Base-by-base conservation (phyloP, 805 yeast species). In the Isabelozyma rhagii region DNA sequence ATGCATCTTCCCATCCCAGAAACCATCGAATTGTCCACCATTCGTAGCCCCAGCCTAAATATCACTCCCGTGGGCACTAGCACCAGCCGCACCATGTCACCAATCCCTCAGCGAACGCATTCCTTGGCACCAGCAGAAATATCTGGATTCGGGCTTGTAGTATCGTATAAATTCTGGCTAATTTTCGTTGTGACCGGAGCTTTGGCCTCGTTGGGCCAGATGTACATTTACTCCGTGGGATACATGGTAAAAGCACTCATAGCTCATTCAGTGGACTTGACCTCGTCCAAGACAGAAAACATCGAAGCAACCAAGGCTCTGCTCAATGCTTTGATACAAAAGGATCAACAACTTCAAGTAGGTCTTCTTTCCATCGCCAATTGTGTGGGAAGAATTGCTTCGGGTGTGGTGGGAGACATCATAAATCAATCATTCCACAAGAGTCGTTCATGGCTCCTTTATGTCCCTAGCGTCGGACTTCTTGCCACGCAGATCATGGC, bases 291-390 rank as follows among this genome's bases (percentile, higher is more conserved):
- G 9, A 44, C 48, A 3, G 38, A 44, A 15, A 51, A 56, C 18
- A 53, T 67, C 5, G 72, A 67, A 8, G 25, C 25, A 4, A 21
- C 25, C 6, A 21, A 21, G 25, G 25, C 25, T 21, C 25, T 21
- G 25, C 25, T 21, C 25, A 21, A 21, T 21, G 60, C 61, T 10
- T 54, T 71, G 44, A 71, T 81, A 31, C 86, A 80, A 58, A 64
- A 66, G 43, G 75, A 81, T 49, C 96, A 88, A 62, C 85, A 86
- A 47, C 66, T 76, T 31, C 94, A 88, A 63, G 96, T 88, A 11
- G 84, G 89, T 2, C 59, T 85, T n/a, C 65, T 88, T 5, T 87
- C 93, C 2, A 59, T 85, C 13, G 77, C 84, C 28, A 85, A 87
- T 55, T 87, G 87, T 58, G 55, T 68, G 0, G 96, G 93, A 2